Base-by-base conservation (phyloP, 352 stramenopile genomes). In the Phytophthora rubi region DNA sequence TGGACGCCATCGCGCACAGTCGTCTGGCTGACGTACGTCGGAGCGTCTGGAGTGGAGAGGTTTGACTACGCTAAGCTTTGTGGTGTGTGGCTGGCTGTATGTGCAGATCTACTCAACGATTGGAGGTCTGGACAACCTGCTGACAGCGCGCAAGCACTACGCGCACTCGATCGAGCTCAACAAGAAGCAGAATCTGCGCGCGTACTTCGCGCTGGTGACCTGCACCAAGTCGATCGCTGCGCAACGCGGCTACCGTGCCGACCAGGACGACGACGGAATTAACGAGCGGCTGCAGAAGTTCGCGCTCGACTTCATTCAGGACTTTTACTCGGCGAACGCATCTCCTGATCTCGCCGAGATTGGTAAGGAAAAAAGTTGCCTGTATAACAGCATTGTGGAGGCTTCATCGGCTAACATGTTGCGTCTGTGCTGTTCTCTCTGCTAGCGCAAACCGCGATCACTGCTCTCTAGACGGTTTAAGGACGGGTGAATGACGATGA, bases 121-220 rank as follows among this genome's bases (percentile, higher is more conserved):
- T 18, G 83, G 83, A 5, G 83, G 83, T 0, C 67, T 88, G 18
- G 82, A 87, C 47, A 86, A 90, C 55, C 55, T 91, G 28, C 65
- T 80, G 47, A 79, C 69, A n/a, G 83, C 83, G 26, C 80, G 83
- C 53, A 91, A 91, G 74, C 83, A 91, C 66, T 90, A 90, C 70
- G 73, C 81, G 48, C 83, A 91, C 65, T 86, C 83, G 51, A 71
- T 91, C 28, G 78, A 88, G 56, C 73, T 91, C 18, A 89, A 91
- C 64, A 89, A 91, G 58, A 76, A 78, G 45, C 70, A 81, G 53
- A 91, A 89, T 68, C 58, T 85, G 54, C 79, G 83, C 33, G 78
- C 70, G 6, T 86, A 79, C 62, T 75, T 89, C 52, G 78, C 71
- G 10, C 68, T 91, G 5, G 63, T 90, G 44, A 62, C 62, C 39